Evolutionary conservation across 2,329 filamentous ascomycete species (phyloP).

Genomic region (Xylariaceae sp.): DNA sequence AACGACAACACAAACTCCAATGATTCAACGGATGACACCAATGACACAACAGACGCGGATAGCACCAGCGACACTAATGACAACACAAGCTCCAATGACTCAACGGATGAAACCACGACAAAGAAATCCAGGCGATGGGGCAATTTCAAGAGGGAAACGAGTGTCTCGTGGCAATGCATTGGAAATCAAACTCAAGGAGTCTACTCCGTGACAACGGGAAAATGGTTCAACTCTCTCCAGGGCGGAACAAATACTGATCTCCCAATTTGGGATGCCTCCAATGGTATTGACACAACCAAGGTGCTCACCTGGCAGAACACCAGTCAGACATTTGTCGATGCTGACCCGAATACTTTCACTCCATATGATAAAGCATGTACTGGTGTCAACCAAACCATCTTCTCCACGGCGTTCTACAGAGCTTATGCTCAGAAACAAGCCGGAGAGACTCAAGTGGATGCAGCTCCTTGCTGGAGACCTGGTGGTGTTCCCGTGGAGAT

Average conservation of each 20-base stretch:
- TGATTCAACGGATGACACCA: not conserved
- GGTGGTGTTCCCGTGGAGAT: conserved; percentile 37
- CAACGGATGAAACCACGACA: not conserved
- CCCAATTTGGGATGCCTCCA: conserved; percentile 32
- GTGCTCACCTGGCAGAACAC: conserved; percentile 26
- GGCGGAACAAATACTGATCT: conserved; percentile 18
- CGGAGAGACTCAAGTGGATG: conserved; percentile 30
- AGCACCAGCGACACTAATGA: not conserved
- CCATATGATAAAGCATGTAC: conserved; percentile 38
- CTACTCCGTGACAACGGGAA: conserved; percentile 32
- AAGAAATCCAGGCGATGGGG: not conserved
- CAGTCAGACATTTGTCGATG: conserved; percentile 20
- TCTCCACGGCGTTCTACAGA: conserved; percentile 38
- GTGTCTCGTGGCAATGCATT: conserved; percentile 39
- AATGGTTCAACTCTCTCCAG: conserved; percentile 36
- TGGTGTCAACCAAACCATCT: conserved; percentile 34
- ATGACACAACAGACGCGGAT: not conserved
- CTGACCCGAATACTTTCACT: conserved; percentile 22
- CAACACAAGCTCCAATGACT: too few relatives aligned
- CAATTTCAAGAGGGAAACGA: conserved; percentile 6
- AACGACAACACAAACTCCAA: not conserved
- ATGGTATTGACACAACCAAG: conserved; percentile 28
- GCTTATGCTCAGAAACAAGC: conserved; percentile 21
- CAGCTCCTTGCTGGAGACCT: conserved; percentile 35
- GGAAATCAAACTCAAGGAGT: conserved; percentile 38